Conservation (phyloP, 73 alveolate genomes). For the Symbiodinium natans region DNA sequence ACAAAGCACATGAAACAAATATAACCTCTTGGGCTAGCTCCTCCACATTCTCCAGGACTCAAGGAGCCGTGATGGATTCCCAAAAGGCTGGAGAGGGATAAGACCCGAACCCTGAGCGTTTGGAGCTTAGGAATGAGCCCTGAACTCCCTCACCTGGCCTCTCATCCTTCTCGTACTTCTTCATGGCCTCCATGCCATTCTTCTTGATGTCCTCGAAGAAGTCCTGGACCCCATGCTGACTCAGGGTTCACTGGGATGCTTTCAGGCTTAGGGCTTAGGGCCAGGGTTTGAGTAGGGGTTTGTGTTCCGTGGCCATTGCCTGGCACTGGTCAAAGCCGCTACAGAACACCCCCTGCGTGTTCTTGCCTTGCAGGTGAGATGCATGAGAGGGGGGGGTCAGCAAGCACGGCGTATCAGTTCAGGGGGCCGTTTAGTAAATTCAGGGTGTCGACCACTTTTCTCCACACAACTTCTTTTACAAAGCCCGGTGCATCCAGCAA, state of each 20-base stretch:
- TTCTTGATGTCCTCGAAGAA: constrained; percentile 74
- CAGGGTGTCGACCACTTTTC: too few species aligned
- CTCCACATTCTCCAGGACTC: too few species aligned
- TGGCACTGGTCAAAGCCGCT: not conserved
- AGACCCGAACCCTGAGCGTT: too few species aligned
- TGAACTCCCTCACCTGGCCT: too few species aligned
- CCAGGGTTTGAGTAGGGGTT: not conserved
- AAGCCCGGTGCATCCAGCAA: too few species aligned
- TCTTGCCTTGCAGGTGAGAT: not conserved
- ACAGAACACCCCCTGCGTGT: not conserved
- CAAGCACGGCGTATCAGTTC: not conserved
- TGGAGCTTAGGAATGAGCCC: too few species aligned
- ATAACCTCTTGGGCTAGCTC: too few species aligned
- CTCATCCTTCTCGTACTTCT: constrained; percentile 90
- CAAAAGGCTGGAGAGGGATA: too few species aligned
- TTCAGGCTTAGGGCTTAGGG: not conserved
- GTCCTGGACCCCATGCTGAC: not conserved
- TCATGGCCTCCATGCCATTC: constrained; percentile 83
- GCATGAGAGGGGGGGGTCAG: not conserved
- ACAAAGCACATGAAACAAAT: too few species aligned
- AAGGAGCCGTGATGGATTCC: too few species aligned
- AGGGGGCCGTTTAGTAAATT: too few species aligned
- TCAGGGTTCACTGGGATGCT: not conserved
- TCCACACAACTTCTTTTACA: too few species aligned
- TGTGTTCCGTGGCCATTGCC: not conserved